Evolutionary conservation across 176 grass and related monocot species (phyloP).

Genomic region (Phragmites australis): DNA sequence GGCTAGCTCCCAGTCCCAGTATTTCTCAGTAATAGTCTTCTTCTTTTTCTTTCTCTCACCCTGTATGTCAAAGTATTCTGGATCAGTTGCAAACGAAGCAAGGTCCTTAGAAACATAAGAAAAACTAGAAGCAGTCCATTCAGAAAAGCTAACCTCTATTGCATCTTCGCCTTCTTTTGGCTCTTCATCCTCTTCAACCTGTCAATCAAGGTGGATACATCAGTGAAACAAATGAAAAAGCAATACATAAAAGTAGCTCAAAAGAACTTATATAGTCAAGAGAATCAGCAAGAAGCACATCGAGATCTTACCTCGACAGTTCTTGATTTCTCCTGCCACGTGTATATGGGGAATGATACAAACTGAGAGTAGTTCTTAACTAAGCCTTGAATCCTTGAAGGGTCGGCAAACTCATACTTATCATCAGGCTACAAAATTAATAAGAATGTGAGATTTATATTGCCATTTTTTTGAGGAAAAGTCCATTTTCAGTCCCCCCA

Average conservation of each 20-base stretch:
- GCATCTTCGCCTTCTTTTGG: conserved; percentile 74
- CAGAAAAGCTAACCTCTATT: conserved; percentile 38
- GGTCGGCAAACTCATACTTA: conserved; percentile 71
- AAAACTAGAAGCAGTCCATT: not conserved
- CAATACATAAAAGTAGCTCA: not conserved
- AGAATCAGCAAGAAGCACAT: conserved; percentile 15
- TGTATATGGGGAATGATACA: conserved; percentile 88
- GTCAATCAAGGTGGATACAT: conserved; percentile 8
- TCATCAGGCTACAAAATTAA: conserved; percentile 67
- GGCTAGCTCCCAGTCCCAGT: conserved; percentile 88
- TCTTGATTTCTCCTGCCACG: conserved; percentile 88
- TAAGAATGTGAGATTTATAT: conserved; percentile 8
- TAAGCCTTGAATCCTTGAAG: conserved; percentile 66
- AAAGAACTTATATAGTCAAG: not conserved
- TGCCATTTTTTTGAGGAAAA: no score
- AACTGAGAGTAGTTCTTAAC: conserved; percentile 92
- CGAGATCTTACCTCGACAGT: conserved; percentile 61
- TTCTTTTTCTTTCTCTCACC: conserved; percentile 71
- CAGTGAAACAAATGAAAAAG: not conserved
- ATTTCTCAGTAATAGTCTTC: conserved; percentile 82
- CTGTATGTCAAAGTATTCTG: conserved; percentile 32
- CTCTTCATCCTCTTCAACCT: conserved; percentile 72
- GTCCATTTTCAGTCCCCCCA: no score
- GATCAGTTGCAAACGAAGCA: not conserved
- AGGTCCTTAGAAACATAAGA: not conserved